Evolutionary conservation across 345 rosid genomes (phyloP).

Genomic region (Diplotaxis tenuifolia): DNA sequence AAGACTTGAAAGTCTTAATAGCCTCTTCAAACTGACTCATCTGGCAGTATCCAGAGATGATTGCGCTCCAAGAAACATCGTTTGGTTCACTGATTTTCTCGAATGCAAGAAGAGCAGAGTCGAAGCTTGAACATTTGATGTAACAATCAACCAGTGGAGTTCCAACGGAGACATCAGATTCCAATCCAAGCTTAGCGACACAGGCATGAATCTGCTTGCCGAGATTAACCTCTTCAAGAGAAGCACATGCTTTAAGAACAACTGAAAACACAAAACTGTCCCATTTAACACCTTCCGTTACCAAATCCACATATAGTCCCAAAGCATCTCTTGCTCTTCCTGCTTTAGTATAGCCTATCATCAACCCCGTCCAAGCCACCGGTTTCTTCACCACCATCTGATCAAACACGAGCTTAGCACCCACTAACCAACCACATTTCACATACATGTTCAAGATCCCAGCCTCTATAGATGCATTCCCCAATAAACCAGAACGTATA

Average conservation of each 20-base stretch:
- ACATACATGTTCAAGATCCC: constrained; percentile 59
- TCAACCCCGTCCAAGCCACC: constrained; percentile 61
- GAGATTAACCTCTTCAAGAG: constrained; percentile 44
- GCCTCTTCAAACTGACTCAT: constrained; percentile 53
- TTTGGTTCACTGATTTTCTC: constrained; percentile 57
- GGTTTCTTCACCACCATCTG: constrained; percentile 53
- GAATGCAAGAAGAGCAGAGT: constrained; percentile 56
- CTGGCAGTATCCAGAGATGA: constrained; percentile 64
- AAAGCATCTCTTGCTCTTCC: constrained; percentile 47
- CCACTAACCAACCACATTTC: constrained; percentile 60
- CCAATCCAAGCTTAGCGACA: constrained; percentile 59
- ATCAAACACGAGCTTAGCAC: constrained; percentile 53
- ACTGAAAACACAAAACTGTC: constrained; percentile 65
- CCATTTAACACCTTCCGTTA: constrained; percentile 53
- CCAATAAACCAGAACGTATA: constrained; percentile 47
- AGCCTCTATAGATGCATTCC: constrained; percentile 38
- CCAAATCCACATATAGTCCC: constrained; percentile 45
- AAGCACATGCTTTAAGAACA: constrained; percentile 67
- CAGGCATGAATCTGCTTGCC: constrained; percentile 67
- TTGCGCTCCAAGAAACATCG: constrained; percentile 71
- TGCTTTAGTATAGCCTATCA: constrained; percentile 59
- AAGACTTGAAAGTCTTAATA: constrained; percentile 47
- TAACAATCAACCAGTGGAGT: constrained; percentile 76
- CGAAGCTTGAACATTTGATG: constrained; percentile 52
- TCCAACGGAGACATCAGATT: constrained; percentile 64